Conservation (phyloP, 2,329 filamentous ascomycete species). For the Pseudocercospora cruenta region DNA sequence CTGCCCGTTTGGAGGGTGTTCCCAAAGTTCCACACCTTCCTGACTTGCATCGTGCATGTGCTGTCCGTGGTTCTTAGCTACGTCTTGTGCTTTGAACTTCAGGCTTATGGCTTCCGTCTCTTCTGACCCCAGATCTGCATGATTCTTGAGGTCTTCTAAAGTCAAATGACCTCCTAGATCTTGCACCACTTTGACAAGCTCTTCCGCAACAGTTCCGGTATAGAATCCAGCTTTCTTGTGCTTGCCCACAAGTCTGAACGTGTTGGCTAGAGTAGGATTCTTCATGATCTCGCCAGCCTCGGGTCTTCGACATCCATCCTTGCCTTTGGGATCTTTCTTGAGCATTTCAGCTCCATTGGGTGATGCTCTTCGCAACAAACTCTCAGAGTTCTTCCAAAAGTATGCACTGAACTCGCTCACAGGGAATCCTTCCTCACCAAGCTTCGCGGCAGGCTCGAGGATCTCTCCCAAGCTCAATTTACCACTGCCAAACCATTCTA, state of each 20-base stretch:
- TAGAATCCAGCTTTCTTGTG: constrained; percentile 93
- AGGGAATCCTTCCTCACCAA: constrained; percentile 87
- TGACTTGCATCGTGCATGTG: constrained; percentile 51
- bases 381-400: constrained; percentile 71
- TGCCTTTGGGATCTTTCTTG: constrained; percentile 70
- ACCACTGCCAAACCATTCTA: constrained; percentile 87
- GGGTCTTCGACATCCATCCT: constrained; percentile 74
- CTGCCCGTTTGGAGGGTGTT: constrained; percentile 95
- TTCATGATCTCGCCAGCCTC: constrained; percentile 83
- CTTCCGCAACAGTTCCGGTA: constrained; percentile 77
- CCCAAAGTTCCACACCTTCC: constrained; percentile 80
- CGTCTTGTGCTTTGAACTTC: constrained; percentile 58
- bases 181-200: constrained; percentile 75
- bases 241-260: constrained; percentile 76
- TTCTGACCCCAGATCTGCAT: constrained; percentile 73
- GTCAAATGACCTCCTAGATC: constrained; percentile 77
- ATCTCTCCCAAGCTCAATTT: constrained; percentile 77
- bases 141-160: constrained; percentile 77
- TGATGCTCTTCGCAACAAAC: constrained; percentile 69
- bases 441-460: constrained; percentile 76
- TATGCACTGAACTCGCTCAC: constrained; percentile 77
- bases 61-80: constrained; percentile 51
- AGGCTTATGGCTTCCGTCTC: constrained; percentile 84
- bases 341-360: constrained; percentile 88
- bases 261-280: constrained; percentile 78